A percentile compares a stretch with the other conserved stretches of the same genome.
phyloP scores from a whole-genome alignment of 768 basidiomycete genomes.

The Pisolithus microcarpus region DNA sequence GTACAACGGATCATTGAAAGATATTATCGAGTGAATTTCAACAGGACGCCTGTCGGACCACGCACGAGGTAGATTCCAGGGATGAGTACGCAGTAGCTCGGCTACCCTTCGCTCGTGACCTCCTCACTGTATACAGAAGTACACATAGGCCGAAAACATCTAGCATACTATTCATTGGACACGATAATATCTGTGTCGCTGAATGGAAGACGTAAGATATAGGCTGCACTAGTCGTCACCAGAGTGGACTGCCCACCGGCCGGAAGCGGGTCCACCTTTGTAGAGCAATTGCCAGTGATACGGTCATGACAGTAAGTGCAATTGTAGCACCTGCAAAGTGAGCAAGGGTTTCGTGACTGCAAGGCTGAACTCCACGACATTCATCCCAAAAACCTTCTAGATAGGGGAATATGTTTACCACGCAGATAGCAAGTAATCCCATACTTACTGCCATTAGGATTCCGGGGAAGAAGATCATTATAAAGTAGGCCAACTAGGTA shows the following conservation, averaged over 20 bases:
- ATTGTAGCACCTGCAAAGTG: conserved; percentile 36
- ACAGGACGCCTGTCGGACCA: no score
- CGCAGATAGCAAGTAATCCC: no score
- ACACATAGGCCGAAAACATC: no score
- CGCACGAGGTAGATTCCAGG: background rate
- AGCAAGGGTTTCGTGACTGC: conserved; percentile 22
- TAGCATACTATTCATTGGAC: no score
- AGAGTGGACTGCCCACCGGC: conserved; percentile 2
- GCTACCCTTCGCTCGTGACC: conserved; percentile 10
- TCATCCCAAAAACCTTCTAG: conserved; percentile 23
- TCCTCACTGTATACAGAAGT: conserved; percentile 10
- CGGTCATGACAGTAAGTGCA: conserved; percentile 40
- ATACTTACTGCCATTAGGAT: conserved; percentile 32
- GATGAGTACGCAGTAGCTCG: conserved; percentile 6
- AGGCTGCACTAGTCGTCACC: conserved; percentile 18
- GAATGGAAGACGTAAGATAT: no score
- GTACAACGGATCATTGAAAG: no score
- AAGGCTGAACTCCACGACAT: conserved; percentile 23
- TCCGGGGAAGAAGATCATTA: conserved; percentile 52
- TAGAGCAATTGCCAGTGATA: conserved; percentile 50
- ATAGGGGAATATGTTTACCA: no score
- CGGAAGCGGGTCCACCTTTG: conserved; percentile 24
- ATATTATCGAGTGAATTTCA: no score
- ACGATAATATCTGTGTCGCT: no score
- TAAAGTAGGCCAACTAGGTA: no score